Evolutionary conservation across 2,329 filamentous ascomycete genomes (phyloP).

Genomic region (Aureobasidium subglaciale): DNA sequence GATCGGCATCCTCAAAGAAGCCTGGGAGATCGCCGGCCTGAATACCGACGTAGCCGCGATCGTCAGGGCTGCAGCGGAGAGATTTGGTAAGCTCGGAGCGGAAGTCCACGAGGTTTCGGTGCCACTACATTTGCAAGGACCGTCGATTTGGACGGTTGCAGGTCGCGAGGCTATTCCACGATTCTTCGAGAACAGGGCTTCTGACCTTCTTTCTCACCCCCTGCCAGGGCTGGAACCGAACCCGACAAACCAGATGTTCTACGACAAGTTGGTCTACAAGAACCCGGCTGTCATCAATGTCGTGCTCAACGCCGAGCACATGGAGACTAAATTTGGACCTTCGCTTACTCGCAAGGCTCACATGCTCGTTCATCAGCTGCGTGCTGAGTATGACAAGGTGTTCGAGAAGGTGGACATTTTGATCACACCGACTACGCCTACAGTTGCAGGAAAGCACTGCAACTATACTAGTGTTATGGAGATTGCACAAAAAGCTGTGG

Average conservation of each 20-base stretch:
- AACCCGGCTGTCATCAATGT: constrained; percentile 43
- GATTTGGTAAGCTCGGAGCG: constrained; percentile 37
- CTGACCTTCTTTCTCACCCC: constrained; percentile 26
- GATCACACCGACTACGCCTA: constrained; percentile 42
- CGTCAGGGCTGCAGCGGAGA: constrained; percentile 33
- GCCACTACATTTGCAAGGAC: constrained; percentile 41
- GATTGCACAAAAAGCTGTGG: constrained; percentile 32
- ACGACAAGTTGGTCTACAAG: constrained; percentile 35
- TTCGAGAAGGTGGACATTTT: constrained; percentile 42
- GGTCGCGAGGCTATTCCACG: constrained; percentile 27
- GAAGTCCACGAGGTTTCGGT: constrained; percentile 40
- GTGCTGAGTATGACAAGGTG: constrained; percentile 42
- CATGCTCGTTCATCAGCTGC: constrained; percentile 40
- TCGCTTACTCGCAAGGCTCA: constrained; percentile 39
- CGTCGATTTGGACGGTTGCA: constrained; percentile 42
- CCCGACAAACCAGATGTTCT: constrained; percentile 27
- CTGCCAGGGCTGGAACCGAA: constrained; percentile 26
- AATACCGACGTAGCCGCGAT: constrained; percentile 32
- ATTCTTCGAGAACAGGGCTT: constrained; percentile 25
- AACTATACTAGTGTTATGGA: constrained; percentile 25
- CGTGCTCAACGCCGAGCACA: constrained; percentile 33
- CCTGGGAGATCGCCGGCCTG: constrained; percentile 34
- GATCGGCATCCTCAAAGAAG: constrained; percentile 42
- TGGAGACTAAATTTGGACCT: constrained; percentile 26
- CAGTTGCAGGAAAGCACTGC: constrained; percentile 39